Percentiles rank a stretch among this genome's conserved stretches.
Evolutionary conservation across 2,329 filamentous ascomycete species (phyloP).

Genomic region (Incumbomyces delicatus): DNA sequence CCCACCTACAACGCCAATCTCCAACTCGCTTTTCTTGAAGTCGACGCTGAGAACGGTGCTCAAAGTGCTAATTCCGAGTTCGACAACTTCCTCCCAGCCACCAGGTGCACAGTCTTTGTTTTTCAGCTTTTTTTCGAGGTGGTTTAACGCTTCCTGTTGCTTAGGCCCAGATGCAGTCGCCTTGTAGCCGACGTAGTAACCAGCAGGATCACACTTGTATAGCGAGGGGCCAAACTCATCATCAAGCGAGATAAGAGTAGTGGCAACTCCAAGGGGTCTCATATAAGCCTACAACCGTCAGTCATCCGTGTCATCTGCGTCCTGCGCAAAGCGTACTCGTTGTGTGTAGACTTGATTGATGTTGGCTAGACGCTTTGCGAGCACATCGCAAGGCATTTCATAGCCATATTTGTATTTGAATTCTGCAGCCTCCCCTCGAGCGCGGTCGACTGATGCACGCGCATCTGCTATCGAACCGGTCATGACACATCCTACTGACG

Average conservation of each 20-base stretch:
- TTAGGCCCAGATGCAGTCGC: conserved; percentile 94
- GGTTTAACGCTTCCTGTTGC: conserved; percentile 96
- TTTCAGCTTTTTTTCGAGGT: conserved; percentile 98
- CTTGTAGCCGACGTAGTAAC: conserved; percentile 98
- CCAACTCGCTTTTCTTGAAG: conserved; percentile 98
- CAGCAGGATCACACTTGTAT: conserved; percentile 96
- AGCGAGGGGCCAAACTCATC: conserved; percentile 86
- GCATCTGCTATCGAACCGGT: conserved; percentile 98
- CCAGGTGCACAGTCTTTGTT: conserved; percentile 94
- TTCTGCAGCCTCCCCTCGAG: conserved; percentile 89
- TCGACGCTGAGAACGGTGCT: conserved; percentile 97
- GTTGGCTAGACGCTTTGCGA: conserved; percentile 94
- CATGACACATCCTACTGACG: conserved; percentile 95
- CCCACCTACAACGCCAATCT: conserved; percentile 93
- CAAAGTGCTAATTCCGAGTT: conserved; percentile 88
- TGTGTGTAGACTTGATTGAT: conserved; percentile 99
- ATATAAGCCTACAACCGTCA: conserved; percentile 66
- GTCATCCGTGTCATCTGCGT: not conserved
- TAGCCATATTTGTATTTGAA: conserved; percentile 99
- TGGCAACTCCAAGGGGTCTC: conserved; percentile 92
- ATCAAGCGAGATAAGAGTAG: conserved; percentile 88
- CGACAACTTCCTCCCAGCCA: conserved; percentile 93
- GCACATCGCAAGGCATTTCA: conserved; percentile 96
- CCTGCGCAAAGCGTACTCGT: conserved; percentile 50
- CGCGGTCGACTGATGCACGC: conserved; percentile 81